Percentiles rank a stretch among this genome's conserved stretches.
phyloP scores from a whole-genome alignment of 768 basidiomycete species.

The Serendipita vermifera region DNA sequence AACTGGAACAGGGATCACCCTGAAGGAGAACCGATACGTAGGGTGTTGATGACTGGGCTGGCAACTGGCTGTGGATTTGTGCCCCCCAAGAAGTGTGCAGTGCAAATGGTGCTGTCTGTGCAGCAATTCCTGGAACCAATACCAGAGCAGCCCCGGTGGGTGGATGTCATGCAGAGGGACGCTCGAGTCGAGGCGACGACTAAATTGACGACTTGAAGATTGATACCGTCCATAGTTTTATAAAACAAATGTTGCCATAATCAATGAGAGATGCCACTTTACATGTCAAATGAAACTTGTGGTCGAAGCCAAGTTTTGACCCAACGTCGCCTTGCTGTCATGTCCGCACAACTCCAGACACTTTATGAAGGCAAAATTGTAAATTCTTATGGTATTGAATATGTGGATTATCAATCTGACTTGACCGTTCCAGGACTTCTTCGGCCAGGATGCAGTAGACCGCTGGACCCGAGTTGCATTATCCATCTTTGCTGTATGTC shows the following conservation, averaged over 20 bases:
- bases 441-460: background rate
- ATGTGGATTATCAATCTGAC: background rate
- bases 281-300: too few relatives aligned
- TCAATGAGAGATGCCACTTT: too few relatives aligned
- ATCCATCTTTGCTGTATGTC: background rate
- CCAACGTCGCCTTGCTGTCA: too few relatives aligned
- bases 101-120: slow-evolving; percentile 18
- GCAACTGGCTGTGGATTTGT: slow-evolving; percentile 16
- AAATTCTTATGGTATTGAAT: background rate
- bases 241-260: too few relatives aligned
- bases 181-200: too few relatives aligned
- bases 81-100: slow-evolving; percentile 15
- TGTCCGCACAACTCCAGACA: background rate
- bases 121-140: slow-evolving; percentile 16
- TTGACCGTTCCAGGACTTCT: background rate
- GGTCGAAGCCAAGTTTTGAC: too few relatives aligned
- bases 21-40: background rate
- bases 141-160: background rate
- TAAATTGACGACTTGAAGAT: too few relatives aligned
- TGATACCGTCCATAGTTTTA: too few relatives aligned
- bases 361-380: slow-evolving; percentile 8
- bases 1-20: slow-evolving; percentile 17
- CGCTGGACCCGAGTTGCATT: background rate
- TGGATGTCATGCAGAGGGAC: too few relatives aligned
- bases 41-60: slow-evolving; percentile 17